Conservation (phyloP, 2,329 filamentous ascomycete genomes). For the Colletotrichum tofieldiae region DNA sequence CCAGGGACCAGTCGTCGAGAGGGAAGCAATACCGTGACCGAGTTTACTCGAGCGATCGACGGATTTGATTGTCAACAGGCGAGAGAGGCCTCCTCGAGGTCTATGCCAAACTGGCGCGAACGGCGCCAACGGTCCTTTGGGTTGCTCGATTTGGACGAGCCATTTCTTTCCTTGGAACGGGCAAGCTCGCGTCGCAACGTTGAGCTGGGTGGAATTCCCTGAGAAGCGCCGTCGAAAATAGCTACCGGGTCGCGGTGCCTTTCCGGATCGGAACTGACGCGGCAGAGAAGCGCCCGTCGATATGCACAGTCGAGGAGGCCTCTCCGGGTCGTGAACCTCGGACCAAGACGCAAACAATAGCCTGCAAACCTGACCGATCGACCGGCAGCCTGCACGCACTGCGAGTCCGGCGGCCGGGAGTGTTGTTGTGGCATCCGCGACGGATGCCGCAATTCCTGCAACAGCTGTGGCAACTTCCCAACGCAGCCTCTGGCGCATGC, state of each 20-base stretch:
- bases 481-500: not conserved
- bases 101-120: not conserved
- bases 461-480: conserved; percentile 13
- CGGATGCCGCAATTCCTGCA: conserved; percentile 35
- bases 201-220: not conserved
- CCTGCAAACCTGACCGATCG: not conserved
- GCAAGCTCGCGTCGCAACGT: not conserved
- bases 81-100: conserved; percentile 5
- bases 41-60: too few relatives aligned
- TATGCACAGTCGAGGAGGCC: conserved; percentile 28
- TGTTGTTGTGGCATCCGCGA: not conserved
- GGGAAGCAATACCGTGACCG: not conserved
- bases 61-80: not conserved
- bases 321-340: not conserved
- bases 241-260: conserved; percentile 2
- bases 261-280: conserved; percentile 11
- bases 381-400: not conserved
- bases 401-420: not conserved
- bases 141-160: conserved; percentile 30
- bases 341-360: not conserved
- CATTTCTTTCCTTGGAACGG: conserved; percentile 9
- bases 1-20: not conserved
- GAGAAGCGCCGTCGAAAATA: not conserved
- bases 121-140: conserved; percentile 2
- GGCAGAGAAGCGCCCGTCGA: conserved; percentile 22